phyloP scores from a whole-genome alignment of 2,329 filamentous ascomycete species.

The Sporothrix globosa region DNA sequence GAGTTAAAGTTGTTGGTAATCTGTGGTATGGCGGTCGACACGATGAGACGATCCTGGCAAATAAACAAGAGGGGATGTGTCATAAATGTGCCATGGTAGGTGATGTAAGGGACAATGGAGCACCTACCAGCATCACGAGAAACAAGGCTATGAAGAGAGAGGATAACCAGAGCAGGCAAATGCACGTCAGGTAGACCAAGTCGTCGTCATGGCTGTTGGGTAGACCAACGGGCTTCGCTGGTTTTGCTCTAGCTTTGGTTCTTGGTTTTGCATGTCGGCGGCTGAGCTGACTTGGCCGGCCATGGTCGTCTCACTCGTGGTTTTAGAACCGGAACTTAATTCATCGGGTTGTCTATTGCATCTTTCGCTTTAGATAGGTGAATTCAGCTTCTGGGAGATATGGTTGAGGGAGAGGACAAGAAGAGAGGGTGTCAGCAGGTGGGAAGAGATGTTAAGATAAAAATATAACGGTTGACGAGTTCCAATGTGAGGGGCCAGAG shows the following conservation, averaged over 20 bases:
- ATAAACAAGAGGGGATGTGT: too few species aligned
- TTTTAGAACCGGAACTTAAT: neutral
- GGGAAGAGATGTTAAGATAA: neutral
- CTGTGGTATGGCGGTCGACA: constrained; percentile 38
- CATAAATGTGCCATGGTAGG: too few species aligned
- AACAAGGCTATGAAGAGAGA: constrained; percentile 29
- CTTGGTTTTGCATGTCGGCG: neutral
- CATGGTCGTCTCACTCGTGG: neutral
- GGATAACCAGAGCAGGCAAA: constrained; percentile 21
- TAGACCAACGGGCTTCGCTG: neutral
- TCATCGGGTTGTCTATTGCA: too few species aligned
- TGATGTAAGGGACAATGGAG: neutral
- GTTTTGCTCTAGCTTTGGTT: neutral
- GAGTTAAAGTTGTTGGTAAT: constrained; percentile 34
- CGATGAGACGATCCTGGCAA: constrained; percentile 30
- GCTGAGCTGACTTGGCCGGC: neutral
- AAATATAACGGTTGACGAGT: neutral
- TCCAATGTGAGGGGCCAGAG: neutral
- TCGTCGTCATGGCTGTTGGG: neutral
- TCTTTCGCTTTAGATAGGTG: neutral
- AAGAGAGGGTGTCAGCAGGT: too few species aligned
- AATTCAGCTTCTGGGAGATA: neutral
- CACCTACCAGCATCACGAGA: constrained; percentile 18
- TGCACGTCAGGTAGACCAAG: constrained; percentile 25
- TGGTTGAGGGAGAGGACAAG: neutral